Conservation (phyloP, 1,284 basidiomycete genomes). For the Wolfiporia cocos region DNA sequence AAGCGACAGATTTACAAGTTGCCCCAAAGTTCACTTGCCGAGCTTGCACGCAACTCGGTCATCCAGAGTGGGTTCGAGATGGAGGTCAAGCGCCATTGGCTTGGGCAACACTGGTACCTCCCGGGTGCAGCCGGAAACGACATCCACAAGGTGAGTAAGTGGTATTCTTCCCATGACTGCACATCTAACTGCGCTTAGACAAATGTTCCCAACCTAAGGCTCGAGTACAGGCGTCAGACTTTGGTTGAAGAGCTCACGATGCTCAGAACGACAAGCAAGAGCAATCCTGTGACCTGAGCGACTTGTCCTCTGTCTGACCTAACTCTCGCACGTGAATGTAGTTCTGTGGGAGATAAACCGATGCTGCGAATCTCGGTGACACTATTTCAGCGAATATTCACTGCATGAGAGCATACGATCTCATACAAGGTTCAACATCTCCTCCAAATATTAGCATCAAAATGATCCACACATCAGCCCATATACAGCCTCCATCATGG, state of each 20-base stretch:
- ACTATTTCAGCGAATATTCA: too few relatives aligned
- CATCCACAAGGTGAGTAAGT: conserved; percentile 71
- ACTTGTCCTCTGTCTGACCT: too few relatives aligned
- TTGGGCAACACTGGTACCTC: conserved; percentile 86
- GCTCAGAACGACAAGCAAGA: conserved; percentile 2
- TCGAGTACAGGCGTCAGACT: conserved; percentile 88
- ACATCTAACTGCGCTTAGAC: conserved; percentile 52
- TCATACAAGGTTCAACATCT: too few relatives aligned
- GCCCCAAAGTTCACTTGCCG: conserved; percentile 78
- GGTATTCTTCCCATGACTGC: conserved; percentile 10
- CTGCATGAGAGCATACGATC: too few relatives aligned
- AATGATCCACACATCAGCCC: too few relatives aligned
- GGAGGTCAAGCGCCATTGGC: conserved; percentile 97
- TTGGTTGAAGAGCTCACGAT: conserved; percentile 73
- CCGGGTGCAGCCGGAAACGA: conserved; percentile 87
- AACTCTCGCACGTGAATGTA: too few relatives aligned
- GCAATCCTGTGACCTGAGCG: too few relatives aligned
- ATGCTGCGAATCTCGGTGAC: too few relatives aligned
- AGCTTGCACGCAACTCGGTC: conserved; percentile 95
- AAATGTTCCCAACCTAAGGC: conserved; percentile 90
- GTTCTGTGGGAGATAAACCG: too few relatives aligned
- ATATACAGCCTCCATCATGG: too few relatives aligned
- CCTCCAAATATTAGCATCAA: too few relatives aligned
- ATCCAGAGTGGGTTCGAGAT: conserved; percentile 98
- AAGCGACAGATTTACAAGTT: conserved; percentile 79